Conservation (phyloP, 352 stramenopile genomes). For the Globisporangium cystogenes region DNA sequence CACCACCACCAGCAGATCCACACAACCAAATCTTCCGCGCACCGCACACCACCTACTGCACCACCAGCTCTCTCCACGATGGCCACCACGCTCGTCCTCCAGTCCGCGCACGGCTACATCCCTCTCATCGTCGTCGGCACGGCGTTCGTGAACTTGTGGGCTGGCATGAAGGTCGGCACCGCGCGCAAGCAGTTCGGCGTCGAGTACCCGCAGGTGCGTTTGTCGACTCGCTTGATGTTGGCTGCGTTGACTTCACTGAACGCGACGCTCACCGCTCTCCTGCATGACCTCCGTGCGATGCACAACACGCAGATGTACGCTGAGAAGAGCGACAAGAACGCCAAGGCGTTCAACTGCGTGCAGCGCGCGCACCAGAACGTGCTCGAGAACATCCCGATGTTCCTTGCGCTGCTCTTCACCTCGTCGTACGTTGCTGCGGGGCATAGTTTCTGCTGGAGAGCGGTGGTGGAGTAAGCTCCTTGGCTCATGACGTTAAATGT, state of each 20-base stretch:
- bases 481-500: not conserved
- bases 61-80: not conserved
- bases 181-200: slow-evolving; percentile 68
- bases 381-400: slow-evolving; percentile 83
- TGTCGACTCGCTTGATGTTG: not conserved
- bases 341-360: slow-evolving; percentile 88
- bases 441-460: not conserved
- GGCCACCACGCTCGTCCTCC: slow-evolving; percentile 37
- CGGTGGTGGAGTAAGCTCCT: not conserved
- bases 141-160: slow-evolving; percentile 53
- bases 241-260: too few relatives aligned
- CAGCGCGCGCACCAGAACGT: slow-evolving; percentile 92
- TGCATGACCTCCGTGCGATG: too few relatives aligned
- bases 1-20: not conserved
- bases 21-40: not conserved
- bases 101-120: slow-evolving; percentile 58
- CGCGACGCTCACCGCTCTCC: too few relatives aligned
- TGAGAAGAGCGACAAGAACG: slow-evolving; percentile 86
- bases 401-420: slow-evolving; percentile 46
- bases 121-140: slow-evolving; percentile 48
- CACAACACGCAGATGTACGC: slow-evolving; percentile 87
- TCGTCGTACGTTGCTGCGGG: slow-evolving; percentile 41
- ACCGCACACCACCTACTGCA: not conserved
- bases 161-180: slow-evolving; percentile 40
- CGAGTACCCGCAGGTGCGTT: slow-evolving; percentile 41